phyloP scores from a whole-genome alignment of 805 yeast genomes.

The Metschnikowia amazonensis region DNA sequence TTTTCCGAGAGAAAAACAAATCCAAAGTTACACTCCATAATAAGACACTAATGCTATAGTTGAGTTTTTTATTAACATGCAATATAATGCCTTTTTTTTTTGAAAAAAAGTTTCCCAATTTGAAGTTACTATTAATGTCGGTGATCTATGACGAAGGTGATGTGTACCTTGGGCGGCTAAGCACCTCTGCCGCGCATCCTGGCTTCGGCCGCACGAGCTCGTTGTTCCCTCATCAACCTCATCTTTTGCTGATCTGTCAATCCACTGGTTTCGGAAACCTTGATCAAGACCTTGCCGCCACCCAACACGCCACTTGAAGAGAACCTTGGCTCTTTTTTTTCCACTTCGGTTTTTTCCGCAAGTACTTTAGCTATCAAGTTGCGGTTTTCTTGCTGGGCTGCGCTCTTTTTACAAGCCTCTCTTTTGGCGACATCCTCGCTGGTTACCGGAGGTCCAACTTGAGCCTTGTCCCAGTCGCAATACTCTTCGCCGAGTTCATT shows the following conservation, averaged over 20 bases:
- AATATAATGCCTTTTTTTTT: too few species aligned
- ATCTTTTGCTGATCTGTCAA: conserved; percentile 69
- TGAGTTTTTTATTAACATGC: too few species aligned
- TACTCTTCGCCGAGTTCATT: conserved; percentile 60
- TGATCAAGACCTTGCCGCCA: conserved; percentile 12
- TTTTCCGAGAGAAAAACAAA: too few species aligned
- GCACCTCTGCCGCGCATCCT: conserved; percentile 30
- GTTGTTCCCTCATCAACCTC: conserved; percentile 84
- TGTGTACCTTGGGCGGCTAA: neutral
- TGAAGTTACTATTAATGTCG: neutral
- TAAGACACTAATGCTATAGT: too few species aligned
- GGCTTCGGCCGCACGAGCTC: conserved; percentile 96
- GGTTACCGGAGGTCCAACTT: conserved; percentile 57
- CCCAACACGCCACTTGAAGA: conserved; percentile 34
- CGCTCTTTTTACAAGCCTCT: conserved; percentile 31
- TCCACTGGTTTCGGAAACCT: conserved; percentile 48
- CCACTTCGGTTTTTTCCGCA: conserved; percentile 38
- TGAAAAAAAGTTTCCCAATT: too few species aligned
- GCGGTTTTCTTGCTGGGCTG: conserved; percentile 37
- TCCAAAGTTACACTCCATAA: too few species aligned
- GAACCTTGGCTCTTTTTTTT: conserved; percentile 31
- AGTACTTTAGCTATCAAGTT: conserved; percentile 42
- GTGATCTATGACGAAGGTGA: neutral
- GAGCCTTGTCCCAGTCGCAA: conserved; percentile 67
- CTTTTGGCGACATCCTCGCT: conserved; percentile 52